A percentile compares a stretch with the other conserved stretches of the same genome.
These are phyloP conservation scores for Cladosporium oxysporum DNA, from an alignment of 2,329 filamentous ascomycete genomes.

Conservation along the genomic window DNA sequence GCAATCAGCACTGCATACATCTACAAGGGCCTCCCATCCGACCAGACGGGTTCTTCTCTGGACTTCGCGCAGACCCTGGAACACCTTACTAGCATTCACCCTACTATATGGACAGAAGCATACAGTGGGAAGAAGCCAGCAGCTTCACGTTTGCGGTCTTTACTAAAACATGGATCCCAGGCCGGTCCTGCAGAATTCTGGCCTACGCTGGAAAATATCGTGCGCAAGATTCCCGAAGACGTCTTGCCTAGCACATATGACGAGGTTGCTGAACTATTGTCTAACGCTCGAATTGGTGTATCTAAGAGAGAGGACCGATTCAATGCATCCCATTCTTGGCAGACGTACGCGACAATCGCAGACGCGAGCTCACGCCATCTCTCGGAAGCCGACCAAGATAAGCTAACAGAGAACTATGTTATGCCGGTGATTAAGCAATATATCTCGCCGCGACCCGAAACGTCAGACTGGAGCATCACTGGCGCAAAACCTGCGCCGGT, in stretches of 20 bases:
- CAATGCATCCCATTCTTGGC: conserved; percentile 71
- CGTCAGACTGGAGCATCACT: conserved; percentile 54
- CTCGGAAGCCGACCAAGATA: conserved; percentile 47
- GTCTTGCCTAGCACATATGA: conserved; percentile 57
- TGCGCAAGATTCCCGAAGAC: conserved; percentile 58
- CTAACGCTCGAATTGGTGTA: conserved; percentile 70
- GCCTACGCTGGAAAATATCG: conserved; percentile 64
- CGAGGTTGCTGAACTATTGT: conserved; percentile 62
- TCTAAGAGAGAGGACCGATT: conserved; percentile 71
- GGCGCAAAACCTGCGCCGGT: conserved; percentile 47
- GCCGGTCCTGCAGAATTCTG: conserved; percentile 73
- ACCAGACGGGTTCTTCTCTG: conserved; percentile 72
- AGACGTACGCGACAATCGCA: conserved; percentile 69
- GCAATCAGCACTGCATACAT: conserved; percentile 70
- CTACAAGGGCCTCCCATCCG: conserved; percentile 69
- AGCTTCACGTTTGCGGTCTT: conserved; percentile 64
- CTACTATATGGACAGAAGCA: conserved; percentile 72
- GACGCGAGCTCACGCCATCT: conserved; percentile 35
- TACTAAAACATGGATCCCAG: conserved; percentile 82
- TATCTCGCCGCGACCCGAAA: conserved; percentile 49
- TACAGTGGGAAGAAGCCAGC: conserved; percentile 60
- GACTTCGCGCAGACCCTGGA: conserved; percentile 70
- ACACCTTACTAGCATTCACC: conserved; percentile 63
- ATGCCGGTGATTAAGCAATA: conserved; percentile 58
- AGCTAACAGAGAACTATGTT: conserved; percentile 50